Conservation (phyloP, 2,329 filamentous ascomycete genomes). For the Aspergillus sp. region DNA sequence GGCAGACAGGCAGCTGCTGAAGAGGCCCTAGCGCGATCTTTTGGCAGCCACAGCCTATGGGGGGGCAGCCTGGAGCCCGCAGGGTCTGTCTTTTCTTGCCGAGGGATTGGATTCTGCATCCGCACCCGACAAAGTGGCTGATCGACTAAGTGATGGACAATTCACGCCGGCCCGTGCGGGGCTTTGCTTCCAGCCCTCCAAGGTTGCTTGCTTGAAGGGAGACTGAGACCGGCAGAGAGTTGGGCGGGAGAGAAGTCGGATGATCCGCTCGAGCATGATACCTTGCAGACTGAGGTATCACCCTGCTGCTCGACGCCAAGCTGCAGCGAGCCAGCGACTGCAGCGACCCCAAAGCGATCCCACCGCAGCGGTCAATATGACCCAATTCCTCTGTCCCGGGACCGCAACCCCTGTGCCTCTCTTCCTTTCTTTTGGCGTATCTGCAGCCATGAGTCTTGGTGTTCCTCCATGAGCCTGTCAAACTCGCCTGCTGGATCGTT, state of each 20-base stretch:
- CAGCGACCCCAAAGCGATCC: not conserved
- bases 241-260: not conserved
- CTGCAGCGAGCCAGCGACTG: not conserved
- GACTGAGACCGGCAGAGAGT: no score
- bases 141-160: conserved; percentile 6
- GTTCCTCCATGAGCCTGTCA: not conserved
- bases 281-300: not conserved
- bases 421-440: conserved; percentile 4
- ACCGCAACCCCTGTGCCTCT: conserved; percentile 15
- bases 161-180: conserved; percentile 10
- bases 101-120: not conserved
- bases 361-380: conserved; percentile 4
- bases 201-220: not conserved
- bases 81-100: not conserved
- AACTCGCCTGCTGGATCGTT: not conserved
- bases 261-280: not conserved
- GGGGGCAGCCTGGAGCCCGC: not conserved
- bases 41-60: not conserved
- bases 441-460: not conserved
- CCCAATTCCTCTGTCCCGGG: conserved; percentile 20
- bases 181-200: not conserved
- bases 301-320: not conserved
- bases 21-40: not conserved
- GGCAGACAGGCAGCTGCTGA: no score
- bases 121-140: conserved; percentile 14